Percentiles rank a stretch among this genome's conserved stretches.
Conservation (phyloP, 1,139 yeast genomes). For the Candida labiduridarum region DNA sequence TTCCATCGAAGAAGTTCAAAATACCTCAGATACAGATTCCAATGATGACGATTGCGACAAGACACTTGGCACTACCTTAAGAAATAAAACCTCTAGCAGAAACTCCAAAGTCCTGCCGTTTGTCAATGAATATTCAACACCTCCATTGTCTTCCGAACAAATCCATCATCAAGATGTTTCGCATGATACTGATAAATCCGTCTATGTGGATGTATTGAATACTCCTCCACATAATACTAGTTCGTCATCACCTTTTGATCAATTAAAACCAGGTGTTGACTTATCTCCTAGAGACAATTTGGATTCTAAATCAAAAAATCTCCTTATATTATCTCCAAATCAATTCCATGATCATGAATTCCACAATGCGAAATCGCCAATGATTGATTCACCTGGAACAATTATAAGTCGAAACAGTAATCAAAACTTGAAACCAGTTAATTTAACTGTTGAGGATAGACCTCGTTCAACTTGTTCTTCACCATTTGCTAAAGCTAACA, state of each 20-base stretch:
- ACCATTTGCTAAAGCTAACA: conserved; percentile 47
- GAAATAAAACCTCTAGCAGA: conserved; percentile 12
- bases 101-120: conserved; percentile 8
- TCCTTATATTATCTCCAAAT: conserved; percentile 44
- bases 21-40: conserved; percentile 43
- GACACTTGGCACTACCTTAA: conserved; percentile 13
- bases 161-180: conserved; percentile 4
- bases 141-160: conserved; percentile 8
- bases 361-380: conserved; percentile 24
- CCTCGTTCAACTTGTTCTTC: conserved; percentile 35
- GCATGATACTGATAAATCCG: conserved; percentile 16
- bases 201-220: conserved; percentile 22
- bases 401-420: conserved; percentile 7
- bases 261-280: conserved; percentile 27
- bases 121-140: conserved; percentile 11
- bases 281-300: conserved; percentile 18
- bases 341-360: conserved; percentile 41
- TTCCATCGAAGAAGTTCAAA: conserved; percentile 43
- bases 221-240: conserved; percentile 17
- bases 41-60: conserved; percentile 17
- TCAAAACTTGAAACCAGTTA: conserved; percentile 7
- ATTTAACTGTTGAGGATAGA: conserved; percentile 19
- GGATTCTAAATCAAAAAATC: conserved; percentile 24
- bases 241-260: conserved; percentile 13
- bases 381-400: conserved; percentile 13